phyloP scores from a whole-genome alignment of 352 stramenopile species.

The Phytopythium delawarense region DNA sequence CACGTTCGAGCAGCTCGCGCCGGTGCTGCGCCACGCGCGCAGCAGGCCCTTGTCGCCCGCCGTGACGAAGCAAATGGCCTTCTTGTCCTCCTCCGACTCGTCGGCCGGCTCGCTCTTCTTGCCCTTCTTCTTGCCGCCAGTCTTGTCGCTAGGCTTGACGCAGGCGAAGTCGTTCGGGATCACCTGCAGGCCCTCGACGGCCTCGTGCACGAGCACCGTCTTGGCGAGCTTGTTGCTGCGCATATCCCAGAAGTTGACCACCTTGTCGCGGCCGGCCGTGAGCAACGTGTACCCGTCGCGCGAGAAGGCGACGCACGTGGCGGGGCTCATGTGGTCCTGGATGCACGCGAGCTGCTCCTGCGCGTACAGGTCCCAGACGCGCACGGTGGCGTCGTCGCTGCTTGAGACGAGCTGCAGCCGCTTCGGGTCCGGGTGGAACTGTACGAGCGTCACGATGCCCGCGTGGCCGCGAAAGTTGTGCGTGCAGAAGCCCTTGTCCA shows the following conservation, averaged over 20 bases:
- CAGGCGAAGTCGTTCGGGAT: slow-evolving; percentile 64
- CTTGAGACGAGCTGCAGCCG: slow-evolving; percentile 68
- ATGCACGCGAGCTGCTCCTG: slow-evolving; percentile 88
- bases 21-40: slow-evolving; percentile 59
- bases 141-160: slow-evolving; percentile 19
- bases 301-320: slow-evolving; percentile 92
- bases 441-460: slow-evolving; percentile 85
- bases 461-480: slow-evolving; percentile 90
- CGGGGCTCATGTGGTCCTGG: slow-evolving; percentile 93
- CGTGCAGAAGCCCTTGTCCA: slow-evolving; percentile 91
- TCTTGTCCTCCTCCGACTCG: slow-evolving; percentile 36
- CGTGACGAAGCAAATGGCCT: slow-evolving; percentile 87
- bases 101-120: slow-evolving; percentile 12
- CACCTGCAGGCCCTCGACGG: slow-evolving; percentile 93
- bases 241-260: slow-evolving; percentile 91
- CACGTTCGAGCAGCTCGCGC: slow-evolving; percentile 32
- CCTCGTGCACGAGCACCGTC: slow-evolving; percentile 93
- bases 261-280: slow-evolving; percentile 90
- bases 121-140: slow-evolving; percentile 12
- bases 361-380: slow-evolving; percentile 82
- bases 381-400: slow-evolving; percentile 74
- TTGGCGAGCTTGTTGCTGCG: slow-evolving; percentile 80
- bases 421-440: slow-evolving; percentile 77
- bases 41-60: slow-evolving; percentile 91
- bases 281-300: slow-evolving; percentile 81